Percentiles rank a stretch among this genome's conserved stretches.
These are phyloP conservation scores for Haplosporangium gracile DNA, from an alignment of 192 early-diverging fungal species.

Conservation along the genomic window DNA sequence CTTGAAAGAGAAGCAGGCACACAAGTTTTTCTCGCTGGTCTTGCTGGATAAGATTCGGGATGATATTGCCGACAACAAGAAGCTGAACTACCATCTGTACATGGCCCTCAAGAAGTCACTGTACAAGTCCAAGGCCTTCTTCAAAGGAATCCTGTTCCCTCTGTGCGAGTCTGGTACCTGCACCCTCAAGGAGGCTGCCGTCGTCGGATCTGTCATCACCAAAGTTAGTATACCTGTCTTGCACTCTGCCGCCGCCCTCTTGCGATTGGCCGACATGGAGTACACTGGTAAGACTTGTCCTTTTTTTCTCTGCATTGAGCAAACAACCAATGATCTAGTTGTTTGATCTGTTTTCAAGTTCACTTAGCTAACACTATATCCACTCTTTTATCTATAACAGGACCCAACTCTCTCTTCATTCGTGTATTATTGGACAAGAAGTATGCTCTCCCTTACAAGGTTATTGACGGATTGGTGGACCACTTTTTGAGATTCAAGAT, in stretches of 20 bases:
- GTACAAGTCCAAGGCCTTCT: conserved; percentile 97
- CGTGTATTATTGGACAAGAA: conserved; percentile 98
- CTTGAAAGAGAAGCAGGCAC: conserved; percentile 92
- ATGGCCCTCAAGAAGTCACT: conserved; percentile 96
- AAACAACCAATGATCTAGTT: background rate
- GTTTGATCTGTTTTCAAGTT: background rate
- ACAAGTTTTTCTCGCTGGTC: conserved; percentile 91
- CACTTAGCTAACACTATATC: background rate
- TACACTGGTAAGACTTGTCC: conserved; percentile 78
- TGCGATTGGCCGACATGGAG: conserved; percentile 97
- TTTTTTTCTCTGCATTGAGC: background rate
- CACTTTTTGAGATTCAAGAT: conserved; percentile 95
- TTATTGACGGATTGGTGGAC: conserved; percentile 95
- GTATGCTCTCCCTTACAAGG: conserved; percentile 97
- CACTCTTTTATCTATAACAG: conserved; percentile 25
- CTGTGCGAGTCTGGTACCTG: conserved; percentile 93
- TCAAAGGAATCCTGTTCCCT: conserved; percentile 97
- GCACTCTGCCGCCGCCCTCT: conserved; percentile 94
- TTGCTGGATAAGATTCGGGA: conserved; percentile 93
- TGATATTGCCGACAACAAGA: conserved; percentile 97
- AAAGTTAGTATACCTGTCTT: conserved; percentile 96
- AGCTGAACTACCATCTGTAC: conserved; percentile 97
- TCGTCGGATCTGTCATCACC: conserved; percentile 91
- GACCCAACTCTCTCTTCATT: conserved; percentile 94
- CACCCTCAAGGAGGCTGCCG: conserved; percentile 96